Conservation (phyloP, 176 grass and related monocot genomes). For the Chloris gayana region DNA sequence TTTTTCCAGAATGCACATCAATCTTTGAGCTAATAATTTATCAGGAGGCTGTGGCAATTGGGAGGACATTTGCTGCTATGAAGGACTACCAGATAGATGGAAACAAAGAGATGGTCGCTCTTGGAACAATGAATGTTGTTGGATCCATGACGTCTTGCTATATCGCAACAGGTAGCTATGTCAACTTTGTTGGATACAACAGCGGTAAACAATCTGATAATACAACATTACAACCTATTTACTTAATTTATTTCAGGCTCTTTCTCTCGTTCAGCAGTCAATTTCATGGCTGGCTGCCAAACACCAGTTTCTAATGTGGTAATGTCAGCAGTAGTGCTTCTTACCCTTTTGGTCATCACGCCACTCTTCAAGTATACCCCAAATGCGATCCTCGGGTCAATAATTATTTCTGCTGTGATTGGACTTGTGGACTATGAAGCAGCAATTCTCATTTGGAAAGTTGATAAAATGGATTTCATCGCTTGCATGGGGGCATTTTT, state of each 20-base stretch:
- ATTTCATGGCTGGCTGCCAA: constrained; percentile 92
- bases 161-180: constrained; percentile 69
- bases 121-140: constrained; percentile 92
- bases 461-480: constrained; percentile 95
- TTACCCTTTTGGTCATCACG: constrained; percentile 87
- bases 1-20: background rate
- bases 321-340: constrained; percentile 83
- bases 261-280: constrained; percentile 94
- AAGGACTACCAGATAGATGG: constrained; percentile 94
- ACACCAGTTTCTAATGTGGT: constrained; percentile 87
- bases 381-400: constrained; percentile 80
- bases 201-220: background rate
- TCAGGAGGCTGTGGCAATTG: constrained; percentile 95
- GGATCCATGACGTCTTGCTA: constrained; percentile 98
- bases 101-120: constrained; percentile 98
- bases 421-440: constrained; percentile 82
- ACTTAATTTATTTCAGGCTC: constrained; percentile 60
- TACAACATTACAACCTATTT: constrained; percentile 21
- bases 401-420: constrained; percentile 89
- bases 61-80: constrained; percentile 94
- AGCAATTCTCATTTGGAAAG: constrained; percentile 89
- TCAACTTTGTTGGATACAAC: background rate
- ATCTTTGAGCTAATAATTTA: constrained; percentile 14
- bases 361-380: constrained; percentile 96
- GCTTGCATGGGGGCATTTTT: constrained; percentile 98